phyloP scores from a whole-genome alignment of 306 rosid species.

The Trifolium repens region DNA sequence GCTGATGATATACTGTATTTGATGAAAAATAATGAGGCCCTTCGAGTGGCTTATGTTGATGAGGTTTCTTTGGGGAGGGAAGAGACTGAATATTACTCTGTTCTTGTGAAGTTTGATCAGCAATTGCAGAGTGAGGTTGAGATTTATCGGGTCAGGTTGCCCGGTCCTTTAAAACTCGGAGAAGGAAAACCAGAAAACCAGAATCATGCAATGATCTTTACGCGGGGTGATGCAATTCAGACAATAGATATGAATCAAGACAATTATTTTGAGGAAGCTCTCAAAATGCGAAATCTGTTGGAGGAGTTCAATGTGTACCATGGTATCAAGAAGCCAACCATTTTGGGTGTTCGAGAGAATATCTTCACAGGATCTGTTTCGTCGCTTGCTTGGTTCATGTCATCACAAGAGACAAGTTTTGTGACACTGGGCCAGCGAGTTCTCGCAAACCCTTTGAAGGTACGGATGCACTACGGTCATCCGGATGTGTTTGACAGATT shows the following conservation, averaged over 20 bases:
- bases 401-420: constrained; percentile 90
- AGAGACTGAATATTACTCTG: constrained; percentile 81
- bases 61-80: constrained; percentile 70
- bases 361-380: constrained; percentile 96
- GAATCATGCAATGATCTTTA: constrained; percentile 93
- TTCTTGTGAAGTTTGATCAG: constrained; percentile 92
- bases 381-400: constrained; percentile 98
- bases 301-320: constrained; percentile 68
- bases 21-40: constrained; percentile 91
- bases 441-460: constrained; percentile 91
- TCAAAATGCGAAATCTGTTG: constrained; percentile 91
- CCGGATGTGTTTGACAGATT: constrained; percentile 95
- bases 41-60: constrained; percentile 93
- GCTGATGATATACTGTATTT: constrained; percentile 84
- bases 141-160: constrained; percentile 82
- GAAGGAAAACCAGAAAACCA: constrained; percentile 99
- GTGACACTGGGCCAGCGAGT: constrained; percentile 97
- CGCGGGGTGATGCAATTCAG: constrained; percentile 92
- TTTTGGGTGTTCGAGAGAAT: constrained; percentile 94
- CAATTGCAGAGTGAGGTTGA: constrained; percentile 74
- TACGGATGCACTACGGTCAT: constrained; percentile 97
- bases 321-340: constrained; percentile 85
- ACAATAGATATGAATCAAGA: constrained; percentile 99
- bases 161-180: constrained; percentile 91
- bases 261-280: constrained; percentile 94